Conservation (phyloP, 306 rosid species). For the Prosopis cineraria region DNA sequence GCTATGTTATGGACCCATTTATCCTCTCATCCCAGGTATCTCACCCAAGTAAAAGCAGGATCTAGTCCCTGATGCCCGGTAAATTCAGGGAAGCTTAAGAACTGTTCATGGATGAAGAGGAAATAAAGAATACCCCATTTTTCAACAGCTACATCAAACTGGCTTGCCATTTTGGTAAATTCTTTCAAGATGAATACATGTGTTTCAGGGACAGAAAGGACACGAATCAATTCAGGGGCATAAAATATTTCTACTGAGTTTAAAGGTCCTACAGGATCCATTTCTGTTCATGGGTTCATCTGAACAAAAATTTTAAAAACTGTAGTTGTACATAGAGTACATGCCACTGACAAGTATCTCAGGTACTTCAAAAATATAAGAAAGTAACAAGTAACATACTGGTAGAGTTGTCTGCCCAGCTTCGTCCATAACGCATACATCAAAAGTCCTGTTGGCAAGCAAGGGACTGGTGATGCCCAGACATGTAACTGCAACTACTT, state of each 20-base stretch:
- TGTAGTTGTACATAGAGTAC: neutral
- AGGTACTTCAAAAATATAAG: conserved; percentile 13
- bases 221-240: neutral
- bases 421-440: conserved; percentile 98
- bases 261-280: neutral
- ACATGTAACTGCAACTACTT: conserved; percentile 94
- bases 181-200: neutral
- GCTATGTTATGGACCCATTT: neutral
- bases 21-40: neutral
- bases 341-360: conserved; percentile 9
- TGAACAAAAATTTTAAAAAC: neutral
- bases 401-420: conserved; percentile 98
- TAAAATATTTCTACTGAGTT: neutral
- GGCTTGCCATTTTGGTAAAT: neutral
- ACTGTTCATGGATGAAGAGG: neutral
- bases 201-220: neutral
- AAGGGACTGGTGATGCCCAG: conserved; percentile 81
- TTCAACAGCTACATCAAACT: neutral
- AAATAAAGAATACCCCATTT: neutral
- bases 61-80: neutral
- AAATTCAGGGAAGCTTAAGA: neutral
- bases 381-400: conserved; percentile 53
- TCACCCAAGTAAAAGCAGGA: neutral
- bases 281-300: neutral
- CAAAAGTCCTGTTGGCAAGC: conserved; percentile 78